Evolutionary conservation across 2,329 filamentous ascomycete species (phyloP), one percentile per base, ranked within the genome.

Genomic region (Xylaria sp.): DNA sequence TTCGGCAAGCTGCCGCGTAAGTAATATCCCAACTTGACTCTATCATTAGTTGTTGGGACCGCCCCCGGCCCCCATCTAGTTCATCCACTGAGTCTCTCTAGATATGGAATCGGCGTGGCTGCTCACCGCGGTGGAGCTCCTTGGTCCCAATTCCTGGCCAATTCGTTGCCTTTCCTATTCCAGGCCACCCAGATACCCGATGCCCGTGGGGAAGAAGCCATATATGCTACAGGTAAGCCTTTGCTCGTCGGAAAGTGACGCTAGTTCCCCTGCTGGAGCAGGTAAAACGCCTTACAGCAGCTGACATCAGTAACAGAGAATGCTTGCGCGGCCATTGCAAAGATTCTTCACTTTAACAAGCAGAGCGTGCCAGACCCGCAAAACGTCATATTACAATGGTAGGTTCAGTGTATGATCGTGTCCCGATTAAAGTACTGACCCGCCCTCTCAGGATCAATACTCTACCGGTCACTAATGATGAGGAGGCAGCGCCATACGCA

Each of bases 401-500:
- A 54, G 40, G 55, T 45, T 43, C 18, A n/a, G 50, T 11, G 21
- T 37, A 21, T 26, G 4, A 2, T 34, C 17, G 8, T 7, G 16
- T 17, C 7, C 18, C 26, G 20, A 39, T 8, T 16, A 44, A 29
- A 7, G 6, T 24, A 39, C 54, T 61, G 40, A 60, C 52, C 43
- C 50, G 46, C 46, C 37, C 21, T 37, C 8, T 26, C 29, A 69
- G 67, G 94, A 77, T 99, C 44, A 87, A 91, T 61, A 97, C 93
- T 0, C 78, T 99, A 34, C 94, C 94, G 0, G 89, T 99, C 48
- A 87, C 88, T 16, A 97, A 96, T 68, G 94, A 99, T 63, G 94
- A 99, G 72, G 94, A 99, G 76, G 94, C 94, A 3, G 94, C 94
- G 18, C 94, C 94, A 13, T 97, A 95, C 72, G 92, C 92, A 1